These are phyloP conservation scores for Alternaria brassicicola DNA, from an alignment of 2,329 filamentous ascomycete species.

Conservation along the genomic window DNA sequence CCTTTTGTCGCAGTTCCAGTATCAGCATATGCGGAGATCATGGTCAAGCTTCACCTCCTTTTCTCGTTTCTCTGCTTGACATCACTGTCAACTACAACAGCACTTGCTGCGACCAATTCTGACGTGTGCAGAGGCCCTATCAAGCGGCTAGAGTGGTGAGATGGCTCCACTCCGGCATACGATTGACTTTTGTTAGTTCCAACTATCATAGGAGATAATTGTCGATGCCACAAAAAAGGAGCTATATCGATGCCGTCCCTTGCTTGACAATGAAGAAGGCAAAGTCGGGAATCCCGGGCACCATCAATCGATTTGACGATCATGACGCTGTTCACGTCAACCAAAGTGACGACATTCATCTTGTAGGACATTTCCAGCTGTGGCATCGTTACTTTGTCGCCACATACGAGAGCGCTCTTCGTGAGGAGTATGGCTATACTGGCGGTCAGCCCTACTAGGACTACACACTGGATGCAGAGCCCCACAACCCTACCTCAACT, in stretches of 20 bases:
- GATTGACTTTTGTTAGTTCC: not conserved
- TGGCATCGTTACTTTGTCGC: not conserved
- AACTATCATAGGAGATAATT: not conserved
- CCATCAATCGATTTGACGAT: not conserved
- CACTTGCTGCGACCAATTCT: not conserved
- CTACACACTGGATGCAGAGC: not conserved
- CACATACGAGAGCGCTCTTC: not conserved
- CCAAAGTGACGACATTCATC: not conserved
- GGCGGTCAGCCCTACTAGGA: constrained; percentile 46
- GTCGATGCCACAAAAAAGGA: not conserved
- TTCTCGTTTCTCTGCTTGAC: not conserved
- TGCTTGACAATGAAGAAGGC: not conserved
- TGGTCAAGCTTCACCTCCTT: not conserved
- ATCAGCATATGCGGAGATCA: not conserved
- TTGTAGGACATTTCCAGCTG: not conserved
- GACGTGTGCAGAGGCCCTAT: not conserved
- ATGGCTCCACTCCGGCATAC: not conserved
- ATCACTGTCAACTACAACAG: not conserved
- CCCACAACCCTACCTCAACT: not conserved
- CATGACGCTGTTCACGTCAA: not conserved
- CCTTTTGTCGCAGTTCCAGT: not conserved
- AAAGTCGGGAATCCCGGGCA: not conserved
- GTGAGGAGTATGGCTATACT: constrained; percentile 29
- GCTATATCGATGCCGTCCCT: not conserved
- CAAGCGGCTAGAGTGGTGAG: not conserved